phyloP scores from a whole-genome alignment of 148 eudicot genomes.

The Heliamphora exappendiculata region DNA sequence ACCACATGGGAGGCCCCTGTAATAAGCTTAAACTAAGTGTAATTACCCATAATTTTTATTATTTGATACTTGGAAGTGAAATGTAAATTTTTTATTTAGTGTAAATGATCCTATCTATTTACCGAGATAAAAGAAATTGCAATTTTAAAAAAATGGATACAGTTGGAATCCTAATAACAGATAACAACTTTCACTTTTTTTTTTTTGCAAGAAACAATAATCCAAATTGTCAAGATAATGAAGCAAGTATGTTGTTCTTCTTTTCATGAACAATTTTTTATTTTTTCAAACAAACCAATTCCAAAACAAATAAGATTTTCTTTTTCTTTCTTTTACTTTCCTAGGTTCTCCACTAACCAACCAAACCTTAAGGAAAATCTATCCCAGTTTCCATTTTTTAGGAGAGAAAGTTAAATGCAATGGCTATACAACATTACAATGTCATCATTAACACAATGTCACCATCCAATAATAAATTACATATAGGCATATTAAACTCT shows the following conservation, averaged over 20 bases:
- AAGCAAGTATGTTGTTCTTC: neutral
- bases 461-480: too few species aligned
- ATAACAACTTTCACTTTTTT: neutral
- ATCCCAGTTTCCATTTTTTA: neutral
- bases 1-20: too few species aligned
- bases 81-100: neutral
- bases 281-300: neutral
- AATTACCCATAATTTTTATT: too few species aligned
- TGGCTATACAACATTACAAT: too few species aligned
- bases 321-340: neutral
- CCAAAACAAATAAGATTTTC: neutral
- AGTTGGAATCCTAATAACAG: neutral
- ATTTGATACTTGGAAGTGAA: too few species aligned
- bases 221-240: neutral
- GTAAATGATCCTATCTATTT: neutral
- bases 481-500: too few species aligned
- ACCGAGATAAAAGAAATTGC: neutral
- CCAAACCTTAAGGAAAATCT: neutral
- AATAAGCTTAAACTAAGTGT: too few species aligned
- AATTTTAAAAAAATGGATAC: neutral
- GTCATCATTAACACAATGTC: too few species aligned
- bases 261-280: neutral
- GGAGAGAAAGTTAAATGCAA: too few species aligned
- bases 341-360: neutral
- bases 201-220: neutral